Evolutionary conservation across 768 basidiomycete genomes (phyloP).

Genomic region (Rhizopogon rudus): DNA sequence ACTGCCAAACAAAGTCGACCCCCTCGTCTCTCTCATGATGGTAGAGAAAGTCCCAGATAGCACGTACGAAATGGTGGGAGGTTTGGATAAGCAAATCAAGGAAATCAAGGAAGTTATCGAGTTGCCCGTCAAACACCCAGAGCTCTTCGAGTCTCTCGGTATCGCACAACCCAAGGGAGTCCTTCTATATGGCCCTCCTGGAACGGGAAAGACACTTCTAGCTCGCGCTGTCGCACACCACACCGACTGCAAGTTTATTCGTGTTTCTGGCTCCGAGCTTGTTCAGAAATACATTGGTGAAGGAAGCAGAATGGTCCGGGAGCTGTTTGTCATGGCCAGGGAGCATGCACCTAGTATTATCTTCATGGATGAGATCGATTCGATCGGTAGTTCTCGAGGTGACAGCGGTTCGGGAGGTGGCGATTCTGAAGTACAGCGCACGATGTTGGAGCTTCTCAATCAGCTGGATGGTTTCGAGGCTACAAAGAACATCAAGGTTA

Average conservation of each 20-base stretch:
- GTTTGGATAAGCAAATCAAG: constrained; percentile 96
- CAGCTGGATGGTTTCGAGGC: constrained; percentile 87
- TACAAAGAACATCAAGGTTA: constrained; percentile 82
- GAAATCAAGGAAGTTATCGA: constrained; percentile 99
- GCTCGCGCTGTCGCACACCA: constrained; percentile 96
- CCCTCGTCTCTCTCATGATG: constrained; percentile 99
- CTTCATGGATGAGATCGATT: constrained; percentile 99
- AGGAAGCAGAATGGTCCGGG: constrained; percentile 93
- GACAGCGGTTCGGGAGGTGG: constrained; percentile 75
- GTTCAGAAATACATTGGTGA: constrained; percentile 99
- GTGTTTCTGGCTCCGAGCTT: constrained; percentile 89
- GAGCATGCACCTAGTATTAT: constrained; percentile 98
- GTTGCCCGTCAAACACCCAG: constrained; percentile 94
- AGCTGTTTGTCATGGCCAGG: constrained; percentile 96
- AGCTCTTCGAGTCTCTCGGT: constrained; percentile 92
- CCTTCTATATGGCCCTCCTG: constrained; percentile 91
- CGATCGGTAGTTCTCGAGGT: constrained; percentile 90
- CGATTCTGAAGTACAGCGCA: constrained; percentile 86
- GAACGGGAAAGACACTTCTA: constrained; percentile 93
- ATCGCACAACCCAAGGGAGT: constrained; percentile 98
- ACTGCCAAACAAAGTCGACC: constrained; percentile 96
- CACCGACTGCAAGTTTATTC: constrained; percentile 96
- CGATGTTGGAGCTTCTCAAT: constrained; percentile 86
- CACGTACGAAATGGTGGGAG: constrained; percentile 99
- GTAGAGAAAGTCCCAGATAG: constrained; percentile 99